Conservation (phyloP, 2,329 filamentous ascomycete genomes). For the Dactylellina cionopaga region DNA sequence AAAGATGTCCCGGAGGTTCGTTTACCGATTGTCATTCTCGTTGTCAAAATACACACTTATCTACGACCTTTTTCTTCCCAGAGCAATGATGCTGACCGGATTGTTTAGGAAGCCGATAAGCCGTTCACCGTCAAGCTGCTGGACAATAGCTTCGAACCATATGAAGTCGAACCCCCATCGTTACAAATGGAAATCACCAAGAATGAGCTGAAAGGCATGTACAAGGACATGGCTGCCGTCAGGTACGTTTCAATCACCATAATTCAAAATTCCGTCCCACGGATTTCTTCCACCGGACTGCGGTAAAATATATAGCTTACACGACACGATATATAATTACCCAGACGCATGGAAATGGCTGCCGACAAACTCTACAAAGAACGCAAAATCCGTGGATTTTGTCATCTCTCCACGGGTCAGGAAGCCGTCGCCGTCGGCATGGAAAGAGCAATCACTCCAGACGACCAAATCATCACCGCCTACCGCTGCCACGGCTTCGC, state of each 20-base stretch:
- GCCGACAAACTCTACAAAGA: slow-evolving; percentile 99
- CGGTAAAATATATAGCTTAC: neutral
- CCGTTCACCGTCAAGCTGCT: slow-evolving; percentile 90
- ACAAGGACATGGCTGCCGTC: slow-evolving; percentile 94
- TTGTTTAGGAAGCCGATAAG: slow-evolving; percentile 84
- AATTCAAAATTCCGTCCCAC: too few species aligned
- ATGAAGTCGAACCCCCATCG: slow-evolving; percentile 94
- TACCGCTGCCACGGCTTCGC: slow-evolving; percentile 99
- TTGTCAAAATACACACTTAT: slow-evolving; percentile 48
- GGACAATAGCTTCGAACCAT: slow-evolving; percentile 99
- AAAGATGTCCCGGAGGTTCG: slow-evolving; percentile 23
- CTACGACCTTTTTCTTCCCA: too few species aligned
- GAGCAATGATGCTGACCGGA: too few species aligned
- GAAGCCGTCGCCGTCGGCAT: slow-evolving; percentile 97
- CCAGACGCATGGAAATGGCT: slow-evolving; percentile 98
- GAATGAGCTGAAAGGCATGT: slow-evolving; percentile 98
- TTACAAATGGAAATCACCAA: slow-evolving; percentile 95
- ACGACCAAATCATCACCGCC: slow-evolving; percentile 94
- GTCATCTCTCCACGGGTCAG: slow-evolving; percentile 96
- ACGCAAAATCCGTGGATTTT: slow-evolving; percentile 99
- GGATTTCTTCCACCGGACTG: neutral
- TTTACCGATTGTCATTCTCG: slow-evolving; percentile 33
- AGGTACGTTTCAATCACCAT: slow-evolving; percentile 72
- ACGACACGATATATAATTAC: too few species aligned
- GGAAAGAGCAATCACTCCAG: slow-evolving; percentile 90